phyloP scores from a whole-genome alignment of 768 basidiomycete species.

The Tulasnella sp. region DNA sequence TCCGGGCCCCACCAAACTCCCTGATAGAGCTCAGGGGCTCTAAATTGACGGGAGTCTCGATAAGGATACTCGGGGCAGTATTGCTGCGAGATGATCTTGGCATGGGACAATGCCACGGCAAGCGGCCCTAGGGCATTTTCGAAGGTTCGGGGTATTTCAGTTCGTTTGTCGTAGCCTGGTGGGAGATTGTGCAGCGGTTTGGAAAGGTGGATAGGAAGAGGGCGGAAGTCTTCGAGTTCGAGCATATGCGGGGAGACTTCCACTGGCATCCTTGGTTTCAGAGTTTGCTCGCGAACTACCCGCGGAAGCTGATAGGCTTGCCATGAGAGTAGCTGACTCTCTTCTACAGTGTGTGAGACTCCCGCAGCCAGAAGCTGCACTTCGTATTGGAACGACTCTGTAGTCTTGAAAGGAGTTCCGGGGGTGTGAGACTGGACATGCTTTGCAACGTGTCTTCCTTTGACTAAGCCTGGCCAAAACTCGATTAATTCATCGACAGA shows the following conservation, averaged over 20 bases:
- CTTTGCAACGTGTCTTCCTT: neutral
- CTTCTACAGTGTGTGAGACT: neutral
- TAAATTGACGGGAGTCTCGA: neutral
- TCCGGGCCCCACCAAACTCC: conserved; percentile 18
- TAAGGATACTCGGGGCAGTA: conserved; percentile 1
- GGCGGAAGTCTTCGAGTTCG: conserved; percentile 12
- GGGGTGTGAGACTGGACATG: neutral
- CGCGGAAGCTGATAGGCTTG: conserved; percentile 1
- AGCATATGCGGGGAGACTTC: neutral
- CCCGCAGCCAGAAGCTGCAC: conserved; percentile 1
- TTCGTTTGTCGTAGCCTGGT: neutral
- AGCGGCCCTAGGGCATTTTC: conserved; percentile 15
- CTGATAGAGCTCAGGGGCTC: conserved; percentile 1
- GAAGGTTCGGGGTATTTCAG: conserved; percentile 10
- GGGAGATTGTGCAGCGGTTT: neutral
- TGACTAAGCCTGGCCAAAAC: conserved; percentile 10
- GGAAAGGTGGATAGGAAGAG: neutral
- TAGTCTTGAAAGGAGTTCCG: neutral
- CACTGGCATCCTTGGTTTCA: neutral
- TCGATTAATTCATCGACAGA: conserved; percentile 7
- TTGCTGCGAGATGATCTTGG: neutral
- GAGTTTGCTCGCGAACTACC: neutral
- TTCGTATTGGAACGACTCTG: neutral
- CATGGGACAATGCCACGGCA: neutral
- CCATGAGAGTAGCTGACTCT: conserved; percentile 4